Base-by-base conservation (phyloP, 2,329 filamentous ascomycete species). In the Paracamarosporium sp. region DNA sequence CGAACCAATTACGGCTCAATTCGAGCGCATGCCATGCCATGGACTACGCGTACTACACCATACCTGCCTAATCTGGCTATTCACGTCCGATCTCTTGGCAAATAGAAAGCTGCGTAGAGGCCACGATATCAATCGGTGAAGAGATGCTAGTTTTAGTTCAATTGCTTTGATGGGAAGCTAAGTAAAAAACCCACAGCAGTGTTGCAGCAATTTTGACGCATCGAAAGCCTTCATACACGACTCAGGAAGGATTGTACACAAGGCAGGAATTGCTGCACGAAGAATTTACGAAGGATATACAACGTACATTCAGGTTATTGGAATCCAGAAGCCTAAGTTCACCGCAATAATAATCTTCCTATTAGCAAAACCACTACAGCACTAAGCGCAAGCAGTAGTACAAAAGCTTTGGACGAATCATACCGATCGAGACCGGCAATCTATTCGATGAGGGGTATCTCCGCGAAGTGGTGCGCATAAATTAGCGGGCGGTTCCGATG, bases 381-480 rank as follows among this genome's bases (percentile, higher is more conserved):
- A 15, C 22, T 27, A 25, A 40, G 7, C 17, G 1, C 4, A 38
- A 38, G 20, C 5, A 38, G n/a, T 5, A 40, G 36, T 22, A 40
- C 17, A 22, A 17, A 22, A 40, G 1, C 6, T 22, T 31, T 5
- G 17, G n/a, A 13, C n/a, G 3, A 36, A 25, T n/a, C 22, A 36
- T 4, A 22, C 6, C 8, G 30, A 13, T 7, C 15, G 20, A 22
- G 12, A 8, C 11, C 13, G 24, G 17, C n/a, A 48, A 25, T 50
- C 24, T 20, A 28, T 13, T 50, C 47, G 13, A 28, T 28, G 15
- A 40, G 28, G 47, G 47, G 47, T 50, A 50, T 50, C 47, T 38
- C 24, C 33, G 33, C 44, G 20, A 38, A 15, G 13, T 12, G 25
- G 22, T 28, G 27, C 33, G 46, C 33, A 38, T 9, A 40, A 15